Evolutionary conservation across 805 yeast species (phyloP), one percentile per base, ranked within the genome.

Genomic region (Saturnispora dispora): DNA sequence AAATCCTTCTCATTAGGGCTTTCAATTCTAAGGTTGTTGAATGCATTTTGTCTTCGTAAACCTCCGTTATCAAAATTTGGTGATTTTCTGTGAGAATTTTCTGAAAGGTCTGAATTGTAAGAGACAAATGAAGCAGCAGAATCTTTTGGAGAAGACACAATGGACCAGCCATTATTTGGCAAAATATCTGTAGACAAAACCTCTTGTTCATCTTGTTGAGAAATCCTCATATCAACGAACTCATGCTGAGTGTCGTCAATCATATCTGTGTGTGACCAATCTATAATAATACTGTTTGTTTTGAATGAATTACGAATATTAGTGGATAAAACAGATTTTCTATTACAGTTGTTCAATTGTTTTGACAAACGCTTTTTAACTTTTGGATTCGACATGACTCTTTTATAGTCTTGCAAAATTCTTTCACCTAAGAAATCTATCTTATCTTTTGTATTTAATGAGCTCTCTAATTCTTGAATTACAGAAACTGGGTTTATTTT

Each of bases 381-480:
- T 9, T 46, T 33, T 30, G 55, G 57, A 13, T 49, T 37, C n/a
- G 48, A 46, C 15, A 52, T 52, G 17, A 62, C 35, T 54, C 66
- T 74, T 58, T 82, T 85, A 45, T 83, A 75, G 61, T 85, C 90
- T 57, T 81, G 84, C 27, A 83, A 74, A 2, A 85, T 80, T 60
- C 88, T 71, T 2, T 88, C 88, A 63, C 88, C 80, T 52, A 85
- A 64, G 8, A 82, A 68, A 64, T 85, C 91, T 53, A 80, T 73
- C 56, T 80, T 75, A 11, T 59, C 60, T 8, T 53, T 48, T 3
- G 50, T 33, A 23, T 11, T 25, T 11, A 54, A 28, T 5, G 44
- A 27, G 4, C 40, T 41, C 18, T 54, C 57, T 11, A 54, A n/a
- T 13, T 39, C 33, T 33, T 42, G 30, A 18, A 50, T 55, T 18